phyloP scores from a whole-genome alignment of 2,329 filamentous ascomycete genomes.

The Cercospora berteroae region DNA sequence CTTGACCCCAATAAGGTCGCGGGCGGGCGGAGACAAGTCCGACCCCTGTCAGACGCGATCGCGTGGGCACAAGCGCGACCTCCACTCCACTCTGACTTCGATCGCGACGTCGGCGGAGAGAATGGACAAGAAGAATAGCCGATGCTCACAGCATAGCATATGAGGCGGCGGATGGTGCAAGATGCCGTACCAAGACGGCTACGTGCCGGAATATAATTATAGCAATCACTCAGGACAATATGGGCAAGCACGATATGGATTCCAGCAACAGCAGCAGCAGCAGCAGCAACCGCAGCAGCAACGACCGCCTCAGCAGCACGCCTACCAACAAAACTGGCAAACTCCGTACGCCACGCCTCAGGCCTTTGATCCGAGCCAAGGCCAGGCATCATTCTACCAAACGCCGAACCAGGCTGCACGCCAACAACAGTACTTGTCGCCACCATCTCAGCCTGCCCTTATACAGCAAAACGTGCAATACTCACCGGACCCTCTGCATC shows the following conservation, averaged over 20 bases:
- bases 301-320: conserved; percentile 7
- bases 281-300: conserved; percentile 2
- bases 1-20: neutral
- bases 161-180: neutral
- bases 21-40: conserved; percentile 3
- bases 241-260: conserved; percentile 12
- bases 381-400: conserved; percentile 21
- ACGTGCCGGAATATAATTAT: conserved; percentile 15
- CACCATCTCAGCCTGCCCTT: conserved; percentile 12
- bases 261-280: conserved; percentile 11
- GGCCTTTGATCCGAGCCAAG: conserved; percentile 21
- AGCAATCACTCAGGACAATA: conserved; percentile 4
- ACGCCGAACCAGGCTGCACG: conserved; percentile 11
- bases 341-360: conserved; percentile 20
- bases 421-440: conserved; percentile 20
- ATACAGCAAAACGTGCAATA: conserved; percentile 17
- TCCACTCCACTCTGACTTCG: conserved; percentile 9
- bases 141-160: neutral
- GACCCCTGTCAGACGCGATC: conserved; percentile 10
- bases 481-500: conserved; percentile 24
- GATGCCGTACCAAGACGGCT: conserved; percentile 24
- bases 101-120: neutral
- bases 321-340: conserved; percentile 8
- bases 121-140: neutral
- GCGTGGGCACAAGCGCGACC: conserved; percentile 7